These are phyloP conservation scores for Striga asiatica DNA, from an alignment of 257 asterid species.

Conservation along the genomic window DNA sequence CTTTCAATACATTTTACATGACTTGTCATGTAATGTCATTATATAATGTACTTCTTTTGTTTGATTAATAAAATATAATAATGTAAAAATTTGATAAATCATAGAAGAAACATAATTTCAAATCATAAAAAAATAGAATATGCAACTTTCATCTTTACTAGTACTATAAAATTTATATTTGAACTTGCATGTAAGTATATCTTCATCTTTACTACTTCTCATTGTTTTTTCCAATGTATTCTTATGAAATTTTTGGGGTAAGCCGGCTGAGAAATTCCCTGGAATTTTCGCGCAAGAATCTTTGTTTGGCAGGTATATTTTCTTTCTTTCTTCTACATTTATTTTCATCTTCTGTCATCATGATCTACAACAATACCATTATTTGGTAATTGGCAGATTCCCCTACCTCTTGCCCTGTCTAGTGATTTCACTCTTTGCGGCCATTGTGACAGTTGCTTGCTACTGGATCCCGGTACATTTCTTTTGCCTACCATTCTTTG, in stretches of 20 bases:
- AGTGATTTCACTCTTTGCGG: conserved; percentile 40
- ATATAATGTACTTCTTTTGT: no score
- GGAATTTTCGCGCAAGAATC: conserved; percentile 45
- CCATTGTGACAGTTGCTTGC: conserved; percentile 33
- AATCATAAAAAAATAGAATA: no score
- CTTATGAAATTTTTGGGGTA: conserved; percentile 6
- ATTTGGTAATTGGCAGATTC: conserved; percentile 46
- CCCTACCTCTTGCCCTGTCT: conserved; percentile 79
- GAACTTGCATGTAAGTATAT: background rate
- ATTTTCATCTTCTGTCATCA: background rate
- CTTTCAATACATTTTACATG: no score
- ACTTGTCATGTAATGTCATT: no score
- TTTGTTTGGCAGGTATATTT: conserved; percentile 47
- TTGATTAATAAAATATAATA: no score
- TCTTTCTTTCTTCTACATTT: background rate
- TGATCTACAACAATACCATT: background rate
- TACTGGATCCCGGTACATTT: conserved; percentile 75
- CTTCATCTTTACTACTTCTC: background rate
- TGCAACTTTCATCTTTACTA: no score
- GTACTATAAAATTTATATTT: no score
- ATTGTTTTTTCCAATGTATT: background rate
- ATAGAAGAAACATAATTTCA: no score
- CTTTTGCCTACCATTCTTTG: conserved; percentile 1
- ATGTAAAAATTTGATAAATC: no score
- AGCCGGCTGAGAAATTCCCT: conserved; percentile 85